Conservation (phyloP, 495 filamentous ascomycete species). For the Xylaria castorea region DNA sequence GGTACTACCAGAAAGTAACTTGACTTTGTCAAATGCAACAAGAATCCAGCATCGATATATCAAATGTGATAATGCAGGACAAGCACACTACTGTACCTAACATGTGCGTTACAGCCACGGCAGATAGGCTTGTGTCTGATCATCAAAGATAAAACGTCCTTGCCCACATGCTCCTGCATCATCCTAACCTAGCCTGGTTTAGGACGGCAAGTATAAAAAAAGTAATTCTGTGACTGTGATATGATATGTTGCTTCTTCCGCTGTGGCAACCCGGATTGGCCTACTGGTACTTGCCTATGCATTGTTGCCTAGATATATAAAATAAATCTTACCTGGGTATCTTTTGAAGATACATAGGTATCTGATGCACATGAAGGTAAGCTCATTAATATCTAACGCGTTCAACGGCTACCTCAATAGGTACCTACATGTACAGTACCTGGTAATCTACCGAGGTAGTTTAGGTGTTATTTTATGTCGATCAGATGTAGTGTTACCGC, state of each 20-base stretch:
- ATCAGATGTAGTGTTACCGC: background rate
- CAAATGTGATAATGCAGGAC: constrained; percentile 12
- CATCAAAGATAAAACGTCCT: background rate
- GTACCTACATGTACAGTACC: too few species aligned
- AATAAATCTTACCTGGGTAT: background rate
- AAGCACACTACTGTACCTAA: too few species aligned
- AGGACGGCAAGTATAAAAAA: background rate
- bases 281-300: background rate
- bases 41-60: background rate
- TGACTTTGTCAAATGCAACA: background rate
- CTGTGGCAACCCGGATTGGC: background rate
- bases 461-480: background rate
- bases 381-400: background rate
- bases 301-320: too few species aligned
- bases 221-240: background rate
- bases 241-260: background rate
- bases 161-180: background rate
- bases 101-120: background rate
- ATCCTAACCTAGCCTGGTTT: background rate
- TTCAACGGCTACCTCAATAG: background rate
- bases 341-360: background rate
- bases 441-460: background rate
- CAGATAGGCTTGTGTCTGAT: constrained; percentile 1
- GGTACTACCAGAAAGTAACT: background rate
- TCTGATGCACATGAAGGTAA: background rate